phyloP scores from a whole-genome alignment of 1,284 basidiomycete genomes.

The Papiliotrema terrestris region DNA sequence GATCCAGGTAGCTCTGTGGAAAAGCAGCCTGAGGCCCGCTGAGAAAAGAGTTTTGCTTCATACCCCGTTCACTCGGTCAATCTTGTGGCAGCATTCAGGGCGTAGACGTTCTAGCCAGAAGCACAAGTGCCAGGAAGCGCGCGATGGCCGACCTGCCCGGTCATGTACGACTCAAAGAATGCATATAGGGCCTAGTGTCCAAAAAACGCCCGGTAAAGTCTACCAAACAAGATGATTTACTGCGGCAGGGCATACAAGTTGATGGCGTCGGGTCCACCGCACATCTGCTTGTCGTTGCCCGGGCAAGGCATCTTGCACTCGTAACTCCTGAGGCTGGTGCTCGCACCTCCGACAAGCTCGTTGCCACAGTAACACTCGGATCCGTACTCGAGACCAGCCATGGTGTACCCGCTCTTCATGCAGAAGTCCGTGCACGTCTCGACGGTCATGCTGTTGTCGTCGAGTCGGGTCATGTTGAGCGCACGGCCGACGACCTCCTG shows the following conservation, averaged over 20 bases:
- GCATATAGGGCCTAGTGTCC: not conserved
- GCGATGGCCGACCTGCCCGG: too few relatives aligned
- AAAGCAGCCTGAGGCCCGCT: too few relatives aligned
- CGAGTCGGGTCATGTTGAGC: constrained; percentile 16
- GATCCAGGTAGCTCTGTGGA: too few relatives aligned
- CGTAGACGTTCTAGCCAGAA: too few relatives aligned
- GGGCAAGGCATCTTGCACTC: constrained; percentile 14
- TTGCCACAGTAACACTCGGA: constrained; percentile 5
- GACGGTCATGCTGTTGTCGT: constrained; percentile 22
- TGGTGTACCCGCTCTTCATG: not conserved
- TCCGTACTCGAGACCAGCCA: constrained; percentile 16
- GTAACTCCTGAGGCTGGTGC: not conserved
- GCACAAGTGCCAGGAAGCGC: too few relatives aligned
- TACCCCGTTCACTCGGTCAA: too few relatives aligned
- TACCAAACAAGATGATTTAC: not conserved
- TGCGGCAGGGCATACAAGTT: not conserved
- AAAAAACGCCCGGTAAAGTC: not conserved
- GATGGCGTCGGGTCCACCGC: constrained; percentile 10
- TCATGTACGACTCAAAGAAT: too few relatives aligned
- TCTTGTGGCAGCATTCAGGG: too few relatives aligned
- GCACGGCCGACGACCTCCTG: constrained; percentile 27
- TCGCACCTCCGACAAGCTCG: not conserved
- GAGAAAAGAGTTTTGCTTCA: too few relatives aligned
- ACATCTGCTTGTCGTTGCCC: constrained; percentile 10
- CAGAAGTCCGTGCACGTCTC: constrained; percentile 16